These are phyloP conservation scores for Suillus fuscotomentosus DNA, from an alignment of 768 basidiomycete species.

Conservation along the genomic window DNA sequence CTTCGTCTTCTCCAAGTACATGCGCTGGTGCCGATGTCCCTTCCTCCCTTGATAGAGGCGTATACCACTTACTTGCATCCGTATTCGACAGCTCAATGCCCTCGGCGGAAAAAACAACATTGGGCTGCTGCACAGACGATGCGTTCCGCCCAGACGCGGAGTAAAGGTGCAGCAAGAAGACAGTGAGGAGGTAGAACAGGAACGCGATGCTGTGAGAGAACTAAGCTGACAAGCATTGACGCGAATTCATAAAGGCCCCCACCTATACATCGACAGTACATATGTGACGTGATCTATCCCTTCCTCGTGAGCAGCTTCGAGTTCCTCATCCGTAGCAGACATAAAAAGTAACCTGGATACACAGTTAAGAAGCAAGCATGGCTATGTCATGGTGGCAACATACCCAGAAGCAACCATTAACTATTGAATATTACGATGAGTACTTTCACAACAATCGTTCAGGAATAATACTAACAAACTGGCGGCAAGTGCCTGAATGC, in stretches of 20 bases:
- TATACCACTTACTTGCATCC: constrained; percentile 57
- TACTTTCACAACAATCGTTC: neutral
- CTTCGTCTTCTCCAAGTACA: constrained; percentile 54
- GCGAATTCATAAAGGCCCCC: constrained; percentile 12
- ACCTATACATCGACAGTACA: constrained; percentile 82
- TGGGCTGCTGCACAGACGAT: constrained; percentile 8
- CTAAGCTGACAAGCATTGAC: constrained; percentile 4
- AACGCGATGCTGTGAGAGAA: constrained; percentile 58
- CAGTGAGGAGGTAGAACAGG: constrained; percentile 70
- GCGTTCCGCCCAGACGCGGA: constrained; percentile 60
- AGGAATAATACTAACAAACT: constrained; percentile 58
- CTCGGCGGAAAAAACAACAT: constrained; percentile 26
- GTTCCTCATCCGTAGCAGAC: constrained; percentile 91
- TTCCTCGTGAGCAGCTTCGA: constrained; percentile 61
- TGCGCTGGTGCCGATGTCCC: constrained; percentile 29
- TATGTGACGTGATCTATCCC: constrained; percentile 94
- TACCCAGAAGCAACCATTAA: constrained; percentile 74
- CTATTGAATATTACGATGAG: constrained; percentile 33
- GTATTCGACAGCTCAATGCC: constrained; percentile 43
- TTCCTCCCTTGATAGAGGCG: constrained; percentile 51
- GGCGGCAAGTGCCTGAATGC: constrained; percentile 88
- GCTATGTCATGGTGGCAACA: constrained; percentile 11
- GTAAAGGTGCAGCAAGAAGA: constrained; percentile 71
- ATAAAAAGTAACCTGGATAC: constrained; percentile 75
- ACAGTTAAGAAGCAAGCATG: neutral